phyloP scores from a whole-genome alignment of 306 rosid species.

The Trifolium pratense region DNA sequence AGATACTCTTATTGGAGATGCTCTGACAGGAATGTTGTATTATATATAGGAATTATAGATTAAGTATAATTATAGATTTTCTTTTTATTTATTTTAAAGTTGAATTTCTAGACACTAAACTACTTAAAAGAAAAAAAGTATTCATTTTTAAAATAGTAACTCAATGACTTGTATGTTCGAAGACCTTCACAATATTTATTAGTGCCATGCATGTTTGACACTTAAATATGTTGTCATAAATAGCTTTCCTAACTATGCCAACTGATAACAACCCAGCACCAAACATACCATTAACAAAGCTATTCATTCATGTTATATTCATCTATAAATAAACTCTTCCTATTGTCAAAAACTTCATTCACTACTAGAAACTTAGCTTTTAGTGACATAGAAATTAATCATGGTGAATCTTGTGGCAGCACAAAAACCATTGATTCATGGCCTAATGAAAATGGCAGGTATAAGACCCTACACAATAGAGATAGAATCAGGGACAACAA shows the following conservation, averaged over 20 bases:
- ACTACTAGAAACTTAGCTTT: too few relatives aligned
- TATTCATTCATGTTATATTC: background rate
- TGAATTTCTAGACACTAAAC: too few relatives aligned
- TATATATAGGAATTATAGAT: too few relatives aligned
- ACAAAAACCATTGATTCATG: conserved; percentile 65
- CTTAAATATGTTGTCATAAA: background rate
- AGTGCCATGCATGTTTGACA: too few relatives aligned
- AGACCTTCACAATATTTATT: too few relatives aligned
- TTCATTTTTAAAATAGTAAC: too few relatives aligned
- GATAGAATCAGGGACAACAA: conserved; percentile 74
- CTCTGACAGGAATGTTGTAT: too few relatives aligned
- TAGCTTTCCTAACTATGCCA: background rate
- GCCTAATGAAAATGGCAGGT: conserved; percentile 92
- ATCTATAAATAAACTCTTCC: conserved; percentile 2
- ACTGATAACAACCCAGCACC: conserved; percentile 57
- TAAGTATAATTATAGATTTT: too few relatives aligned
- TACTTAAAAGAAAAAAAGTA: too few relatives aligned
- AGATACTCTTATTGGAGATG: too few relatives aligned
- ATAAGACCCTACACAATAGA: conserved; percentile 68
- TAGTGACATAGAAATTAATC: background rate
- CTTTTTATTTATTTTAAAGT: too few relatives aligned
- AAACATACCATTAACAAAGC: conserved; percentile 36
- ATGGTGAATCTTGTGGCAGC: conserved; percentile 87
- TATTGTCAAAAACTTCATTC: background rate
- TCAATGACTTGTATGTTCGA: too few relatives aligned